Base-by-base conservation (phyloP, 176 grass and related monocot genomes). In the Musa itinerans region DNA sequence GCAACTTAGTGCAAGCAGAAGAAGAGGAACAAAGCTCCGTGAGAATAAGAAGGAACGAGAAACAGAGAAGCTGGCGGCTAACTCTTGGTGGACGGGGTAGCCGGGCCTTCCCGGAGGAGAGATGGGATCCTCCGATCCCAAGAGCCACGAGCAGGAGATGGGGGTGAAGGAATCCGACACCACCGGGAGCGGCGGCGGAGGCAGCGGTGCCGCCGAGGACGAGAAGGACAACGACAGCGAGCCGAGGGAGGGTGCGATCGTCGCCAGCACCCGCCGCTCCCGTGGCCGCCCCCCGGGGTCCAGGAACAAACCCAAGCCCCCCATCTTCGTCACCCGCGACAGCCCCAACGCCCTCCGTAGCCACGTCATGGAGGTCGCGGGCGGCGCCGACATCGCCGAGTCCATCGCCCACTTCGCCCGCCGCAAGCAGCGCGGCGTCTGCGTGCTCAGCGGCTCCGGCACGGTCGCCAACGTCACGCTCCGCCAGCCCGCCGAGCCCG, bases 281-380 rank as follows among this genome's bases (percentile, higher is more conserved):
- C 90, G 93, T 1, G 93, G 93, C 52, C 83, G 93, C 1, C 93
- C 93, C 17, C 90, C 87, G n/a, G 93, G 93, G 0, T 96, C 93
- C 51, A 96, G 90, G 90, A 96, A 96, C 87, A 96, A 96, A 76
- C 85, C 93, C 0, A 96, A 96, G 88, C 87, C 93, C 21, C 93
- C 93, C 82, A 92, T 96, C 76, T 96, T 96, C 69, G 83, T 96
- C 50, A 92, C 93, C 12, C 90, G 90, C 14, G 93, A 92, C 78
- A 92, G 93, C 83, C 93, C 93, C 75, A 92, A 92, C 83, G 85
- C 93, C 52, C 90, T 96, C 68, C 78, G 83, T 72, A 93, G 93
- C 81, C 93, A 97, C 76, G 93, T 93, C 58, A 85, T 97, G 93
- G 90, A 97, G 93, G 87, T 97, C 17, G 87, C 86, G 0, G 85